phyloP scores from a whole-genome alignment of 2,329 filamentous ascomycete species.

The Epichloe aotearoae region DNA sequence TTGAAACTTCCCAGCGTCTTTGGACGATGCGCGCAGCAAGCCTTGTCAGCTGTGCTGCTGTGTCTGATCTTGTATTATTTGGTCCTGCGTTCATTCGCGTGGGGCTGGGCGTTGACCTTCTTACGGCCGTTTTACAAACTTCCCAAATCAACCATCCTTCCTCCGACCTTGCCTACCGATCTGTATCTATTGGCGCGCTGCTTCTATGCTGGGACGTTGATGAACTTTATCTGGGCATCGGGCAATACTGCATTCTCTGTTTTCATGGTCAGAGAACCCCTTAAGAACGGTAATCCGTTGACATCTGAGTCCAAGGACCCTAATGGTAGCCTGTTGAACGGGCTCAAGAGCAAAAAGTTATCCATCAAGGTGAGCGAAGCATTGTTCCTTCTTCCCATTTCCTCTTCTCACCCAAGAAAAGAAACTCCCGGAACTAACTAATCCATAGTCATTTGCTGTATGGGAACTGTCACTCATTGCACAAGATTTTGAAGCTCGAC shows the following conservation, averaged over 20 bases:
- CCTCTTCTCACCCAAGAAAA: too few species aligned
- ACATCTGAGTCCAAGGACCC: conserved; percentile 80
- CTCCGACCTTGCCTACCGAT: conserved; percentile 42
- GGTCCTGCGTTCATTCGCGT: conserved; percentile 49
- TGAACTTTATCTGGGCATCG: conserved; percentile 63
- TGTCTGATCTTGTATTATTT: conserved; percentile 47
- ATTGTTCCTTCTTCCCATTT: neutral
- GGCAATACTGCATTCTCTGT: conserved; percentile 65
- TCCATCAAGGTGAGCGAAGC: conserved; percentile 47
- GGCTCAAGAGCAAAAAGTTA: conserved; percentile 71
- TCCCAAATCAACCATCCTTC: conserved; percentile 55
- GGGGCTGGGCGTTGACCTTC: conserved; percentile 57
- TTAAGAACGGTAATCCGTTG: conserved; percentile 75
- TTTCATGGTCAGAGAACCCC: conserved; percentile 67
- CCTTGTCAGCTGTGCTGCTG: conserved; percentile 27
- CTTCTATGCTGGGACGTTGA: conserved; percentile 47
- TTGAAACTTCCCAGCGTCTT: conserved; percentile 27
- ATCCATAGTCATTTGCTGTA: conserved; percentile 61
- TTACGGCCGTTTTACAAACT: conserved; percentile 64
- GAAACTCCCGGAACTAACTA: conserved; percentile 9
- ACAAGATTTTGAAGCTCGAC: conserved; percentile 57
- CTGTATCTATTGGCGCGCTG: conserved; percentile 42
- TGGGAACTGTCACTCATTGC: conserved; percentile 83
- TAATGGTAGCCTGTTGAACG: conserved; percentile 77
- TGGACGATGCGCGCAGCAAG: conserved; percentile 24